These are phyloP conservation scores for Thuja plicata DNA, from an alignment of 83 land plant genomes.

Conservation along the genomic window DNA sequence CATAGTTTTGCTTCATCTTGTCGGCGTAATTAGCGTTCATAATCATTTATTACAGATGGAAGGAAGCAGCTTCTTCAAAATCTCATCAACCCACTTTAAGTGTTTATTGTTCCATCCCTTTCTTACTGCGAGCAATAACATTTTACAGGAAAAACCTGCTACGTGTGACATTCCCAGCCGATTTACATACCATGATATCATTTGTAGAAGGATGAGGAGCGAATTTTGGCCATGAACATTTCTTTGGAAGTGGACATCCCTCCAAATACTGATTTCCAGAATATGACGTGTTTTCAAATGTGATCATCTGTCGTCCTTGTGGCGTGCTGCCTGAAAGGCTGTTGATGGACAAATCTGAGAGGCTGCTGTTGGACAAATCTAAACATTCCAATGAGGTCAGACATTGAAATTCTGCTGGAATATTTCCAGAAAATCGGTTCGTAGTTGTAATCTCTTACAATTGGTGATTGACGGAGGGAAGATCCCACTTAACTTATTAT, in stretches of 20 bases:
- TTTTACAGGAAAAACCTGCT: neutral
- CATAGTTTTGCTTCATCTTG: neutral
- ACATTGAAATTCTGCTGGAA: neutral
- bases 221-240: too few relatives aligned
- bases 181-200: neutral
- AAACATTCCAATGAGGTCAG: neutral
- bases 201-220: too few relatives aligned
- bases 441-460: too few relatives aligned
- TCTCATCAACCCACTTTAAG: neutral
- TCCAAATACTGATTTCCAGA: too few relatives aligned
- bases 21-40: neutral
- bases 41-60: neutral
- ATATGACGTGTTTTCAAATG: too few relatives aligned
- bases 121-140: neutral
- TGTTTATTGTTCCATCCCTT: neutral
- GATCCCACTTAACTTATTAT: too few relatives aligned
- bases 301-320: neutral
- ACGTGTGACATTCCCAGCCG: neutral
- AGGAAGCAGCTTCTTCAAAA: neutral
- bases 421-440: neutral
- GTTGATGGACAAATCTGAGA: neutral
- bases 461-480: too few relatives aligned
- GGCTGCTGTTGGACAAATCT: neutral
- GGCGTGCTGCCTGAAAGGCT: neutral
- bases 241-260: too few relatives aligned